Base-by-base conservation (phyloP, 2,329 filamentous ascomycete species). In the Stachybotrys chlorohalonatus region DNA sequence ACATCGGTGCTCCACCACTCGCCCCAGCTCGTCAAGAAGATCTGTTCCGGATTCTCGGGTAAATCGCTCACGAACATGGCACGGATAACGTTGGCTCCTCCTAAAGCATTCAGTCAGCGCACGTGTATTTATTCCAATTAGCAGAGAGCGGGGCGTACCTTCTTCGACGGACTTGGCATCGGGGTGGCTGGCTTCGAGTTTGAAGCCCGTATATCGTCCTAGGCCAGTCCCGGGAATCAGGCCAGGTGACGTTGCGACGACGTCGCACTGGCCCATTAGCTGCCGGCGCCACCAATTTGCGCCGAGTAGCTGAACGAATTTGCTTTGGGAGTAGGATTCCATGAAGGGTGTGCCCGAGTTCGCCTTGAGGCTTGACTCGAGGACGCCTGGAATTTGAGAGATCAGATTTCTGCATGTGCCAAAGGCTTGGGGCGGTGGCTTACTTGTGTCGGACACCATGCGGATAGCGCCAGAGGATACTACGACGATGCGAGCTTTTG, bases 261-360 rank as follows among this genome's bases (percentile, higher is more conserved):
- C 74, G 6, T 66, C 60, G 60, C 72, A 76, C 31, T 68, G 64
- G 30, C 66, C 73, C 0, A 59, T 54, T n/a, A 82, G 71, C 58
- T 79, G 68, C 4, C 78, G 77, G 2, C 77, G 76, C 79, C 79
- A 82, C 77, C 77, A 82, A 51, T 81, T 78, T 1, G 78, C 76
- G 7, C 70, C 69, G 1, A 81, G 72, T 0, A 81, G 70, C 57
- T 77, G 76, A 1, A 73, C 67, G 55, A 82, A 81, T 59, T 82
- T 82, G 56, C 72, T 73, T 47, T 70, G 66, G 8, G 58, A 24
- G 57, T 82, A 82, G 8, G 73, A 64, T 0, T 51, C 56, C 2
- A 50, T 47, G 0, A 51, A 58, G 0, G 64, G 59, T 0, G 64
- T 63, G 4, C 70, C 73, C 0, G 76, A 73, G 1, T 64, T 67